A percentile compares a stretch with the other conserved stretches of the same genome.
Conservation (phyloP, 345 rosid species). For the Moricandia moricandioides region DNA sequence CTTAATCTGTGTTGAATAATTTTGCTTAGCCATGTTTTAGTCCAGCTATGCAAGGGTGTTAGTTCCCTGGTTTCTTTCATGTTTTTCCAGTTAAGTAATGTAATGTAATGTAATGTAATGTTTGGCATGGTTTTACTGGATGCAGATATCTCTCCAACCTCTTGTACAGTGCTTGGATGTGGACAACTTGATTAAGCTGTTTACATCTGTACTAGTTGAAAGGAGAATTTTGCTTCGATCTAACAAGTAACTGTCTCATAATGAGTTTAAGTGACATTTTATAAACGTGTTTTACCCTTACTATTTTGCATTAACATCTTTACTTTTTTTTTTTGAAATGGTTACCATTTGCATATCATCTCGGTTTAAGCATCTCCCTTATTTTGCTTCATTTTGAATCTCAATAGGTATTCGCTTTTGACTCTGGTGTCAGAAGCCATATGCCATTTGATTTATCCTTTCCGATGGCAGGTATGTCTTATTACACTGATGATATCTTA, state of each 20-base stretch:
- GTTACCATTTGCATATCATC: not conserved
- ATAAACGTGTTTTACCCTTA: not conserved
- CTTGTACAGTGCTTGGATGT: constrained; percentile 94
- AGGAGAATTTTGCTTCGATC: constrained; percentile 93
- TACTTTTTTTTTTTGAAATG: constrained; percentile 3
- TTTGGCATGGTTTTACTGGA: constrained; percentile 29
- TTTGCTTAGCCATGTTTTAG: constrained; percentile 7
- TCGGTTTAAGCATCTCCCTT: constrained; percentile 12
- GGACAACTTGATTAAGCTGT: constrained; percentile 84
- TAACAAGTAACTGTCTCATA: constrained; percentile 60
- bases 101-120: constrained; percentile 9
- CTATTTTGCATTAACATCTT: not conserved
- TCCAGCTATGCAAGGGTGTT: not conserved
- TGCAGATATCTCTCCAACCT: constrained; percentile 97
- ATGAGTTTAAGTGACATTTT: constrained; percentile 1
- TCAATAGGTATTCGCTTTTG: constrained; percentile 82
- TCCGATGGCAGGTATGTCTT: constrained; percentile 87
- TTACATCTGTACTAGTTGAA: constrained; percentile 89
- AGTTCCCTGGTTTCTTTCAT: not conserved
- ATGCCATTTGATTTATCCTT: constrained; percentile 96
- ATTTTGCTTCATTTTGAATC: constrained; percentile 15
- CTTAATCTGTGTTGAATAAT: constrained; percentile 15
- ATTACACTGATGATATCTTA: constrained; percentile 15
- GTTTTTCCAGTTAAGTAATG: not conserved
- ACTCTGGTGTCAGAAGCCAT: constrained; percentile 90